Evolutionary conservation across 495 filamentous ascomycete species (phyloP).

Genomic region (Annulohypoxylon moriforme): DNA sequence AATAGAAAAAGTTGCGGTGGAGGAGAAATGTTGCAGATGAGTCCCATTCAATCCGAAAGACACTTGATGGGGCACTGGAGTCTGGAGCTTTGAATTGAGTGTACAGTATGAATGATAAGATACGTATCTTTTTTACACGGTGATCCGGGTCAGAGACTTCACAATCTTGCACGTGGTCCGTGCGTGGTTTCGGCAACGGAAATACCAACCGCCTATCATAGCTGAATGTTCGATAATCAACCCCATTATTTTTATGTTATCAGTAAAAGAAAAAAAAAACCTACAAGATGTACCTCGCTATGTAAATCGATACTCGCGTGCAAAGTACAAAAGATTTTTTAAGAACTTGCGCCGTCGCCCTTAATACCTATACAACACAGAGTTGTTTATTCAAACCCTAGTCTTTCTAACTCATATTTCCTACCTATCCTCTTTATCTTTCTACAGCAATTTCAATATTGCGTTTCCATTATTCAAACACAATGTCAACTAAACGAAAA

Average conservation of each 20-base stretch:
- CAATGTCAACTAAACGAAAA: slow-evolving; percentile 67
- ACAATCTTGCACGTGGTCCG: not conserved
- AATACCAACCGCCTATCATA: slow-evolving; percentile 38
- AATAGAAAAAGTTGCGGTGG: slow-evolving; percentile 31
- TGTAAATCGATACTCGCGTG: slow-evolving; percentile 11
- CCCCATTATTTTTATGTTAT: slow-evolving; percentile 15
- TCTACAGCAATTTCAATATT: not conserved
- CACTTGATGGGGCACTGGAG: slow-evolving; percentile 1
- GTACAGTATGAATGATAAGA: slow-evolving; percentile 4
- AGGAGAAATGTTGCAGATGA: slow-evolving; percentile 22
- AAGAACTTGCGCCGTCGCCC: slow-evolving; percentile 2
- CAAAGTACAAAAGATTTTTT: slow-evolving; percentile 22
- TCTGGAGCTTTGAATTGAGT: not conserved
- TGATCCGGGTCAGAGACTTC: not conserved
- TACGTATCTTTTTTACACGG: not conserved
- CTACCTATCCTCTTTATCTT: not conserved
- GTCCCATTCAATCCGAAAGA: slow-evolving; percentile 24
- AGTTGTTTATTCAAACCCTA: not conserved
- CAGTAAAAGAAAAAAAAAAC: slow-evolving; percentile 35
- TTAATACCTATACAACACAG: not conserved
- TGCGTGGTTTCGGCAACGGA: slow-evolving; percentile 20
- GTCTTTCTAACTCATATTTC: not conserved
- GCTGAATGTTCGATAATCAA: not conserved
- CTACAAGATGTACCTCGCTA: slow-evolving; percentile 4
- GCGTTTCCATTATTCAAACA: not conserved